Percentiles rank a stretch among this genome's conserved stretches.
These are phyloP conservation scores for Castanea sativa DNA, from an alignment of 306 rosid genomes.

Conservation along the genomic window DNA sequence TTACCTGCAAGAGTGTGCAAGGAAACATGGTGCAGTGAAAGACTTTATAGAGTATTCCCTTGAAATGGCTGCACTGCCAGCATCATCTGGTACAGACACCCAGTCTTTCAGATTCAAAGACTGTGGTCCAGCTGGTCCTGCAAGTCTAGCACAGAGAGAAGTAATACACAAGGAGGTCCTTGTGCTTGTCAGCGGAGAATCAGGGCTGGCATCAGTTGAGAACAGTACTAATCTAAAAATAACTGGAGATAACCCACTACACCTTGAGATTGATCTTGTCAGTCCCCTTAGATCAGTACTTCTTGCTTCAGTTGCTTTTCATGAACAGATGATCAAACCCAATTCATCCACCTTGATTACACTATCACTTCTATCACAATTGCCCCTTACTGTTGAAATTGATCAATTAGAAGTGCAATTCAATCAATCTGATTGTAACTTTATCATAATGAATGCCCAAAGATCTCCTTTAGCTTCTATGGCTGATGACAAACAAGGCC, in stretches of 20 bases:
- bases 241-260: slow-evolving; percentile 51
- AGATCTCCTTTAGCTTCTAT: slow-evolving; percentile 35
- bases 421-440: slow-evolving; percentile 82
- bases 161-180: slow-evolving; percentile 72
- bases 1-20: slow-evolving; percentile 81
- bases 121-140: slow-evolving; percentile 81
- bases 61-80: slow-evolving; percentile 93
- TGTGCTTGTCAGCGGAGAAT: slow-evolving; percentile 51
- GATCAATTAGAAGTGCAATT: slow-evolving; percentile 86
- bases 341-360: slow-evolving; percentile 59
- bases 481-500: slow-evolving; percentile 44
- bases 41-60: slow-evolving; percentile 90
- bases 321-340: slow-evolving; percentile 80
- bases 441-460: slow-evolving; percentile 58
- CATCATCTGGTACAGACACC: slow-evolving; percentile 53
- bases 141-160: slow-evolving; percentile 65
- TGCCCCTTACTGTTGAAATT: slow-evolving; percentile 69
- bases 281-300: slow-evolving; percentile 90
- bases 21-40: slow-evolving; percentile 55
- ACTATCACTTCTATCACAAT: slow-evolving; percentile 74
- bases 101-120: slow-evolving; percentile 51
- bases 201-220: slow-evolving; percentile 41
- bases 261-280: slow-evolving; percentile 85
- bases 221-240: slow-evolving; percentile 45
- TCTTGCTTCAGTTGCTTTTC: slow-evolving; percentile 94